These are phyloP conservation scores for Colletotrichum nymphaeae DNA, from an alignment of 2,329 filamentous ascomycete genomes.

Conservation along the genomic window DNA sequence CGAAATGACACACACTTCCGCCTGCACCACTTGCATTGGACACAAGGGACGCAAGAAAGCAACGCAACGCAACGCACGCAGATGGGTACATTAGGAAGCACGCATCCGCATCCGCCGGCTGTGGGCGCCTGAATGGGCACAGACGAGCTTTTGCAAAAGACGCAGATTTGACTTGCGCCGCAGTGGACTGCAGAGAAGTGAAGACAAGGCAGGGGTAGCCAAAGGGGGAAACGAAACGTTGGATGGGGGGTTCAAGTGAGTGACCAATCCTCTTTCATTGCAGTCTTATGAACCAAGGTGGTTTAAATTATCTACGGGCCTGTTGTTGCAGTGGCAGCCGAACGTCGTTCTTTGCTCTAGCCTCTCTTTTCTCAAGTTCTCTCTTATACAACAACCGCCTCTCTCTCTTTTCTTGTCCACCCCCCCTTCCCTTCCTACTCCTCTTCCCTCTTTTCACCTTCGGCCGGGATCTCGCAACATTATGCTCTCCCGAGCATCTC, in stretches of 20 bases:
- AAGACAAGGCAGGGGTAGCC: neutral
- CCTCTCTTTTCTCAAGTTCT: neutral
- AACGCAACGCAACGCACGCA: slow-evolving; percentile 7
- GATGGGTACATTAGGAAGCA: slow-evolving; percentile 18
- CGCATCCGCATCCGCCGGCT: slow-evolving; percentile 26
- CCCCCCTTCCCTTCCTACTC: neutral
- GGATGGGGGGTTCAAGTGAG: slow-evolving; percentile 8
- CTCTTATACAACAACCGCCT: neutral
- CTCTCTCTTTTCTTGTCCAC: neutral
- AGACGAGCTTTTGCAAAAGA: neutral
- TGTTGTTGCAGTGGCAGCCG: slow-evolving; percentile 10
- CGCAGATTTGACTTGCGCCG: slow-evolving; percentile 16
- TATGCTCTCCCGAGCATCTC: neutral
- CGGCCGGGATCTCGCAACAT: slow-evolving; percentile 3
- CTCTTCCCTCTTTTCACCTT: no score
- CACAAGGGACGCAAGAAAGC: neutral
- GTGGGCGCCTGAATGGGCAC: slow-evolving; percentile 21
- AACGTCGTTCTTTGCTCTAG: neutral
- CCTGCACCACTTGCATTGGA: slow-evolving; percentile 29
- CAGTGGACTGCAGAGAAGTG: slow-evolving; percentile 2
- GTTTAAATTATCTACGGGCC: slow-evolving; percentile 31
- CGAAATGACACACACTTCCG: slow-evolving; percentile 31
- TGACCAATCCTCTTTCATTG: slow-evolving; percentile 9
- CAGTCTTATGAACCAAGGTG: slow-evolving; percentile 24
- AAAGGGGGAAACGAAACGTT: neutral